Conservation (phyloP, 192 early-diverging fungal species). For the Coemansia sp. region DNA sequence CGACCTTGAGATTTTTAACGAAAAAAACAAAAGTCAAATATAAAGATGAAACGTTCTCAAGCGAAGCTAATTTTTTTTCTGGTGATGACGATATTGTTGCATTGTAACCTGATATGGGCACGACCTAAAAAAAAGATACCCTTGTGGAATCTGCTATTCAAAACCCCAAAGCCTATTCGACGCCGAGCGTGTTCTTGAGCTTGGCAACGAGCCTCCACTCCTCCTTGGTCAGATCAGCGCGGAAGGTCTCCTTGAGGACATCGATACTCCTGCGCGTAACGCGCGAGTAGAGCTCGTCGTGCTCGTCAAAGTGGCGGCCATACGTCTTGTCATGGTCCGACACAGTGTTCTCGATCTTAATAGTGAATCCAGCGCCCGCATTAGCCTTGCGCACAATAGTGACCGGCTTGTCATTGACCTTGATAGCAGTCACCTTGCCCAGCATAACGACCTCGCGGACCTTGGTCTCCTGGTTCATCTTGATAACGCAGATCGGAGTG, state of each 20-base stretch:
- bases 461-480: conserved; percentile 70
- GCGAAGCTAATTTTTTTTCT: neutral
- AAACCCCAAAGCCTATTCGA: conserved; percentile 24
- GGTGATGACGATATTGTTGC: too few relatives aligned
- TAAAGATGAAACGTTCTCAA: too few relatives aligned
- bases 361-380: conserved; percentile 80
- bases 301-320: conserved; percentile 89
- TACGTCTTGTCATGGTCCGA: conserved; percentile 86
- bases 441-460: conserved; percentile 67
- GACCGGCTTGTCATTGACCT: conserved; percentile 84
- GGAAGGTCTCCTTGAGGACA: conserved; percentile 91
- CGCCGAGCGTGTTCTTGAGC: conserved; percentile 68
- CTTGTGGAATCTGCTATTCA: neutral
- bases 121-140: too few relatives aligned
- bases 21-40: neutral
- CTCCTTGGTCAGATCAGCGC: conserved; percentile 85
- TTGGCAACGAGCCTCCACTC: conserved; percentile 80
- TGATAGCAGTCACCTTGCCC: conserved; percentile 89
- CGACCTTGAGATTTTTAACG: neutral
- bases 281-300: conserved; percentile 73
- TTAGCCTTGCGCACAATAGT: conserved; percentile 81
- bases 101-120: too few relatives aligned
- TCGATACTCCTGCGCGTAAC: conserved; percentile 92
- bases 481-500: conserved; percentile 89
- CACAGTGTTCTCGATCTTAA: conserved; percentile 83